Evolutionary conservation across 306 rosid genomes (phyloP).

Genomic region (Comarum palustre): DNA sequence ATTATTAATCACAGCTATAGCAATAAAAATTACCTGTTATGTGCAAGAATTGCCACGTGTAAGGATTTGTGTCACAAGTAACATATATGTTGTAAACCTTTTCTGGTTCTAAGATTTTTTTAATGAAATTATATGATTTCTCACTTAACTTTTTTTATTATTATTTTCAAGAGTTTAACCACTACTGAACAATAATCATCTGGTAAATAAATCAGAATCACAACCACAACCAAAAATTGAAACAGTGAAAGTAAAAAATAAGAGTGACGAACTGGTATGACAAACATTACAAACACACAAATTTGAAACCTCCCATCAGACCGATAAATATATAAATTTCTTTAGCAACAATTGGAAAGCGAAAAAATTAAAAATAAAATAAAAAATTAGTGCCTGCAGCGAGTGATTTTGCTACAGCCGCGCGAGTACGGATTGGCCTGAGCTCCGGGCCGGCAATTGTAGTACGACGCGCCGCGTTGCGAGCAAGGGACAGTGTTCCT

Average conservation of each 20-base stretch:
- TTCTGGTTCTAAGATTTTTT: too few relatives aligned
- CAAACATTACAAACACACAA: slow-evolving; percentile 2
- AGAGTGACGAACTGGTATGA: neutral
- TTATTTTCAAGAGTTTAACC: neutral
- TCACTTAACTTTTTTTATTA: too few relatives aligned
- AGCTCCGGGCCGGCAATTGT: slow-evolving; percentile 85
- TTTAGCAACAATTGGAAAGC: neutral
- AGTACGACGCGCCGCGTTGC: slow-evolving; percentile 89
- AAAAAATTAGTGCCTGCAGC: slow-evolving; percentile 63
- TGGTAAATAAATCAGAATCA: too few relatives aligned
- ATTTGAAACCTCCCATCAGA: neutral
- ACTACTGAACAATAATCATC: neutral
- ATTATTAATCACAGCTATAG: too few relatives aligned
- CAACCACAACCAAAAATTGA: neutral
- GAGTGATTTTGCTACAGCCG: slow-evolving; percentile 77
- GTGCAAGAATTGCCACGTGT: too few relatives aligned
- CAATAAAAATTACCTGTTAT: too few relatives aligned
- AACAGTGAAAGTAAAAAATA: neutral
- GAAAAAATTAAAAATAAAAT: neutral
- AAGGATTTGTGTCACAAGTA: too few relatives aligned
- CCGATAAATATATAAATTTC: slow-evolving; percentile 5
- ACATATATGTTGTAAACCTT: too few relatives aligned
- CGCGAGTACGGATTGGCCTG: slow-evolving; percentile 90
- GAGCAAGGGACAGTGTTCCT: slow-evolving; percentile 92
- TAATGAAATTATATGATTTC: too few relatives aligned